Evolutionary conservation across 2,329 filamentous ascomycete genomes (phyloP), one percentile per base, ranked within the genome.

Genomic region (Dactylellina cionopaga): DNA sequence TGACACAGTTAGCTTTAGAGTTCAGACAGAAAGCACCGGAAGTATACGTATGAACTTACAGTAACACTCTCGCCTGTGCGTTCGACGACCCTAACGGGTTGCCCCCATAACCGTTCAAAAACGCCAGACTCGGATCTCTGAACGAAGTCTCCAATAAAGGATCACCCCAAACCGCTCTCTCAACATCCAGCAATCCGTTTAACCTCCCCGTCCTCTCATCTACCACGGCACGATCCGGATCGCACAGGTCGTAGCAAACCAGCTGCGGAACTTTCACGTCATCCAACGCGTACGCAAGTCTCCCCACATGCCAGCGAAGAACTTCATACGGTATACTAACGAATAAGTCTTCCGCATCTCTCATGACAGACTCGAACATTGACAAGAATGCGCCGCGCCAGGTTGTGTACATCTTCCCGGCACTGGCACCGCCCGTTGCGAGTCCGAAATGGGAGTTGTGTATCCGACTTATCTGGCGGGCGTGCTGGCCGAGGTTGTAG

Each of bases 341-440:
- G 0, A 83, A 82, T 80, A 86, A 83, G 74, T 88, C 87, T 77
- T 89, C 87, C 0, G 83, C 86, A 74, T 89, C 88, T 7, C 86
- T 81, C 15, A 89, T 78, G 2, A 86, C 80, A 0, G 82, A 81
- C 74, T 89, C 87, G 6, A 89, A 77, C 60, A 89, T 78, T 2
- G 81, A 80, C 37, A 85, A 83, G 60, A 89, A 89, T 0, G 86
- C 85, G 29, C 82, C 80, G 0, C 82, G 82, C 88, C 87, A 89
- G 1, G 82, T 83, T 4, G 78, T 77, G 1, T 76, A 76, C 78
- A 78, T 39, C 80, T 80, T 55, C 76, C 75, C 70, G 24, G 31
- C 73, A 33, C 37, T 74, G 19, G 47, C 74, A 27, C 44, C 46
- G 13, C 56, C 43, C 27, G 24, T 49, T 37, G 46, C 73, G 31